Evolutionary conservation across 306 rosid species (phyloP), one percentile per base, ranked within the genome.

Genomic region (Pachyrhizus erosus): DNA sequence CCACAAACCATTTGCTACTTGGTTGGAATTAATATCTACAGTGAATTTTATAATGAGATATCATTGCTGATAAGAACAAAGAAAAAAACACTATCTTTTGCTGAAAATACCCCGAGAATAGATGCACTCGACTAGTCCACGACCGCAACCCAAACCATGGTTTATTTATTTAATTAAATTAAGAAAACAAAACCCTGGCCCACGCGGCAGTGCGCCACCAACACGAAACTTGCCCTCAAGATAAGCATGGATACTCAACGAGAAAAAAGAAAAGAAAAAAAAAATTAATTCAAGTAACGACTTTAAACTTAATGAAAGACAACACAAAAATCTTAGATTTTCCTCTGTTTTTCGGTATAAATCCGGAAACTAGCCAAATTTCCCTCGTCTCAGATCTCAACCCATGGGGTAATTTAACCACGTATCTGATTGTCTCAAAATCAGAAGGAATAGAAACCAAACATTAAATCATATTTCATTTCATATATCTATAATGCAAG

Each of bases 191-290:
- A 66, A 40, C 29, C 3, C 24, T 68, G 72, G 82, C 77, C 73
- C 82, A 42, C 82, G 40, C 37, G 45, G 69, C 61, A 49, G 67
- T 49, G 75, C 60, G 69, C 78, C 72, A 75, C 81, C 81, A 23
- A 75, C 76, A 62, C 58, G 46, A 81, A 65, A 60, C 80, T 73
- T 70, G 7, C 68, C 57, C 43, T 64, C 58, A 73, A 73, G 80
- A 72, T 60, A 80, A 67, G 58, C 33, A 34, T 73, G 33, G 51
- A 70, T 45, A 45, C 84, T 43, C 51, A 45, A 33, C 40, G 5
- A 61, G 10, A 46, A 5, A 33, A 46, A 45, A 45, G 2, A 17
- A 61, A 60, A 37, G 4, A 0, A n/a, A 29, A 8, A 1, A 42
- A 20, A 7, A 40, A 15, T 5, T 40, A 9, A 39, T 52, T 12